Conservation (phyloP, 2,329 filamentous ascomycete genomes). For the Claviceps lovelessii region DNA sequence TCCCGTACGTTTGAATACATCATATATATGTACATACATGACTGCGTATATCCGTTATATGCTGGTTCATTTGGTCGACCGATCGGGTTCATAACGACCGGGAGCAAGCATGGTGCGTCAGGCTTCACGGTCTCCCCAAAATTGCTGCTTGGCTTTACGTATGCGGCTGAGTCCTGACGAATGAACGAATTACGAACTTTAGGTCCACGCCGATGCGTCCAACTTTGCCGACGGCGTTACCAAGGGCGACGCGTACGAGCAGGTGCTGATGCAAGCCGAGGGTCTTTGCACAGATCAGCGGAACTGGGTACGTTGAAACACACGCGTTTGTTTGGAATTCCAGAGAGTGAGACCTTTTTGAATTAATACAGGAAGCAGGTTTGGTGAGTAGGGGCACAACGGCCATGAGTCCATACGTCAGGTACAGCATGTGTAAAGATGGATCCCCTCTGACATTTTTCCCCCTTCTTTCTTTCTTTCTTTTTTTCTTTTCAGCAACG, state of each 20-base stretch:
- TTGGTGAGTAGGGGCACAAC: constrained; percentile 9
- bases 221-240: constrained; percentile 52
- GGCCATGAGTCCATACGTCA: neutral
- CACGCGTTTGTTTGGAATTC: neutral
- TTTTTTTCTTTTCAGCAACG: constrained; percentile 39
- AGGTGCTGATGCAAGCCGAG: constrained; percentile 56
- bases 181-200: neutral
- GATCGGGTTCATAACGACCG: neutral
- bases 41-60: neutral
- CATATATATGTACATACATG: too few species aligned
- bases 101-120: neutral
- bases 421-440: neutral
- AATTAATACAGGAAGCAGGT: constrained; percentile 5
- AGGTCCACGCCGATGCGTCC: constrained; percentile 69
- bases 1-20: too few species aligned
- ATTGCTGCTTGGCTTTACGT: too few species aligned
- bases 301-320: constrained; percentile 53
- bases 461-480: too few species aligned
- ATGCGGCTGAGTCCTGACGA: neutral
- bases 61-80: neutral
- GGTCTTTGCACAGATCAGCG: constrained; percentile 57
- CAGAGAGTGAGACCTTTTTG: too few species aligned
- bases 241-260: constrained; percentile 60
- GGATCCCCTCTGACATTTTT: neutral
- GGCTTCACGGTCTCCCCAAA: neutral